A percentile compares a stretch with the other conserved stretches of the same genome.
These are phyloP conservation scores for Dalechampia spathulata DNA, from an alignment of 441 rosid genomes.

Conservation along the genomic window DNA sequence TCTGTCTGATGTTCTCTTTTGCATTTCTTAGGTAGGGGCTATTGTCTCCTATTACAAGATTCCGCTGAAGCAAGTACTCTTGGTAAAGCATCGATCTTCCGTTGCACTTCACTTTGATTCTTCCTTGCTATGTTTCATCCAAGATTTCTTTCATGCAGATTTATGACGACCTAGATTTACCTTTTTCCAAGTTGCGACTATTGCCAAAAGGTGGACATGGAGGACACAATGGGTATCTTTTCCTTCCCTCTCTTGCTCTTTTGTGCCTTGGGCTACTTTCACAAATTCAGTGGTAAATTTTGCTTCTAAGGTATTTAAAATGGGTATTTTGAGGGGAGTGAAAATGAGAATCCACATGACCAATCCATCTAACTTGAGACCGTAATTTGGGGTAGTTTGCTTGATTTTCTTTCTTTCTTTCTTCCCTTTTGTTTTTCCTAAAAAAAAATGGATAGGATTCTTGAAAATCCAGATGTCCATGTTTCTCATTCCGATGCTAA, in stretches of 20 bases:
- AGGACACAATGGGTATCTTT: slow-evolving; percentile 85
- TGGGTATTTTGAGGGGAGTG: too few species aligned
- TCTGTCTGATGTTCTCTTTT: slow-evolving; percentile 15
- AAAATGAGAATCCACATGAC: too few species aligned
- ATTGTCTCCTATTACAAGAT: slow-evolving; percentile 82
- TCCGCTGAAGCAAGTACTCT: slow-evolving; percentile 84
- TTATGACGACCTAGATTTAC: slow-evolving; percentile 91
- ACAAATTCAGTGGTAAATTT: too few species aligned
- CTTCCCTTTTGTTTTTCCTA: too few species aligned
- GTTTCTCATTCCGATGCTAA: too few species aligned
- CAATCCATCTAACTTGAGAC: too few species aligned
- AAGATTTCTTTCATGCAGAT: slow-evolving; percentile 33
- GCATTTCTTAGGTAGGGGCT: slow-evolving; percentile 62
- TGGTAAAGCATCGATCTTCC: slow-evolving; percentile 39
- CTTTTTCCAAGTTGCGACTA: slow-evolving; percentile 78
- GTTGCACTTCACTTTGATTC: slow-evolving; percentile 9
- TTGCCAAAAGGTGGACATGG: slow-evolving; percentile 99
- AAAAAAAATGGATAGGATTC: too few species aligned
- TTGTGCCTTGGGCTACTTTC: too few species aligned
- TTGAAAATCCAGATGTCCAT: too few species aligned
- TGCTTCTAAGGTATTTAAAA: too few species aligned
- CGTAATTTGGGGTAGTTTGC: too few species aligned
- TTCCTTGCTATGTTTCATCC: slow-evolving; percentile 5
- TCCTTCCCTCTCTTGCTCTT: neutral
- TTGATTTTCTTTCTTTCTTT: too few species aligned